Base-by-base conservation (phyloP, 2,329 filamentous ascomycete genomes). In the Aspergillus eucalypticola region DNA sequence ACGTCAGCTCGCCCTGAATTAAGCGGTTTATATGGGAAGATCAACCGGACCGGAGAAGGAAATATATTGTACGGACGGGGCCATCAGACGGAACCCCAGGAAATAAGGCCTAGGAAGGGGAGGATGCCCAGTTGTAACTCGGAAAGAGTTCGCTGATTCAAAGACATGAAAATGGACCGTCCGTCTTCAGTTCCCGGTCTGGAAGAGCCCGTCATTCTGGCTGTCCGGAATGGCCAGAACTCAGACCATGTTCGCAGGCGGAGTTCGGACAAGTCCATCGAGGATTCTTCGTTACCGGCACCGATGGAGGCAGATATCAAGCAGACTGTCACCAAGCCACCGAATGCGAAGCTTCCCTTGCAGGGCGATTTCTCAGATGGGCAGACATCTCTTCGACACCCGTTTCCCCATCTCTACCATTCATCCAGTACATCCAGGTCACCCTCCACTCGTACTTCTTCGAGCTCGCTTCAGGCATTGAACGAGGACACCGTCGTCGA, bases 381-480 rank as follows among this genome's bases (percentile, higher is more conserved):
- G n/a, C 69, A 73, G 50, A 58, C 71, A 5, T 64, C 71, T 32
- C 66, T 74, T 41, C 73, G 73, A 50, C 73, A 74, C 58, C 66
- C 69, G 1, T 74, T 72, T 39, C 66, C 71, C 54, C 69, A 74
- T 59, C 61, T 76, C 17, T 71, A 76, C 46, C 70, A 75, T 59
- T 74, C 72, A 39, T 72, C 74, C 21, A 73, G 67, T 50, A 66
- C 72, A 38, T 77, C 76, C 8, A 66, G 70, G 49, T 68, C 68
- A 4, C 69, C 72, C 27, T 79, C 77, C 29, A 73, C 71, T 39
- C 75, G 76, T 53, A 78, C 76, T 6, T 79, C 77, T 17, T 76
- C 76, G 25, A 79, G 76, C 60, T 79, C 77, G 8, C 66, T 79
- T 19, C 75, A 77, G 55, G 73, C 75, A n/a, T 67, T 77, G 54